These are phyloP conservation scores for Botrytis tulipae DNA, from an alignment of 2,329 filamentous ascomycete species.

Conservation along the genomic window DNA sequence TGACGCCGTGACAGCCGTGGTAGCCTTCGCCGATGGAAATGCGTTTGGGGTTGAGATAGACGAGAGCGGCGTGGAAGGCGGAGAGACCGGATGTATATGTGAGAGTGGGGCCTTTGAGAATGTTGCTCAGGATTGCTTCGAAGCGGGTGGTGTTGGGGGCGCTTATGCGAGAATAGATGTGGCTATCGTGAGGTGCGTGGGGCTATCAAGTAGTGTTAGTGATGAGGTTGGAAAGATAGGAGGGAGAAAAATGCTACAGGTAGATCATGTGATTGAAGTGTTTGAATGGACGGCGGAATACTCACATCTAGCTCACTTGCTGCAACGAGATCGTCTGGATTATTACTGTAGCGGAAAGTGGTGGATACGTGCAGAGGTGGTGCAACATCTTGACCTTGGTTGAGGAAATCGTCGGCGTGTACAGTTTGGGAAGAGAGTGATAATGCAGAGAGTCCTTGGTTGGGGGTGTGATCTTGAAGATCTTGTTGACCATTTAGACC, in stretches of 20 bases:
- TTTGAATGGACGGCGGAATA: slow-evolving; percentile 12
- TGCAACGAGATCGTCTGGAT: slow-evolving; percentile 62
- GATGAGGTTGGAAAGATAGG: too few species aligned
- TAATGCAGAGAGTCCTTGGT: slow-evolving; percentile 37
- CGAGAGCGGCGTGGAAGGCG: slow-evolving; percentile 83
- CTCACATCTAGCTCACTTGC: slow-evolving; percentile 57
- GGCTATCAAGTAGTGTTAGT: slow-evolving; percentile 41
- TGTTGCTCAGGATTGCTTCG: slow-evolving; percentile 73
- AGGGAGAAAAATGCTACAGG: background rate
- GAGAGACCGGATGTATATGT: slow-evolving; percentile 84
- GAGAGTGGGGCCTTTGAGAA: slow-evolving; percentile 68
- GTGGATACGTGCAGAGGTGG: slow-evolving; percentile 89
- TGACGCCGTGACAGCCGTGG: slow-evolving; percentile 89
- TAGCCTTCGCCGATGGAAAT: slow-evolving; percentile 84
- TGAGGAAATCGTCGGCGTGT: slow-evolving; percentile 78
- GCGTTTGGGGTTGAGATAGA: slow-evolving; percentile 78
- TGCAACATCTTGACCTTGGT: slow-evolving; percentile 74
- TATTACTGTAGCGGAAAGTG: slow-evolving; percentile 76
- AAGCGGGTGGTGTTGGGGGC: slow-evolving; percentile 81
- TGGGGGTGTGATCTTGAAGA: slow-evolving; percentile 23
- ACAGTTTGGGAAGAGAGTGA: slow-evolving; percentile 70
- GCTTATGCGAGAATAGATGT: slow-evolving; percentile 81
- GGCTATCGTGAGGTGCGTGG: slow-evolving; percentile 52
- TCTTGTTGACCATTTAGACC: slow-evolving; percentile 25
- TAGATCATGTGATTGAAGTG: slow-evolving; percentile 29